Evolutionary conservation across 202 grass and related monocot species (phyloP), one percentile per base, ranked within the genome.

Genomic region (Schoenoplectus triqueter): DNA sequence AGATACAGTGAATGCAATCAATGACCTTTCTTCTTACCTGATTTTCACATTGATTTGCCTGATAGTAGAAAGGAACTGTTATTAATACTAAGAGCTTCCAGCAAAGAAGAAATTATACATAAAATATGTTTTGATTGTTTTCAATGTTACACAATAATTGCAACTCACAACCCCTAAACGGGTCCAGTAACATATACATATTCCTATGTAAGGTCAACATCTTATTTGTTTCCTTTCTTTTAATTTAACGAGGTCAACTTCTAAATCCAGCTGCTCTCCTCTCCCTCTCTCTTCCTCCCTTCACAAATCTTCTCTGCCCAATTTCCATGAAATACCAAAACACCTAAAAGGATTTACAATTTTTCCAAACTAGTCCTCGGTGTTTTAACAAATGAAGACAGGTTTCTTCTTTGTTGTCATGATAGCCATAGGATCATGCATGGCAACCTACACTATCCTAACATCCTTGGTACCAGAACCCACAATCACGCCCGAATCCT

Each of bases 371-470:
- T 61, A 44, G 13, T 48, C 40, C 10, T 82, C 2, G 7, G 64
- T 66, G 18, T 9, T 52, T 68, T 31, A 68, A 50, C 13, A 82
- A 82, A 65, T 82, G 45, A 66, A 66, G 42, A 50, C 41, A 31
- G 21, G 60, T 66, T 66, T 15, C 41, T 7, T 82, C 17, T 51
- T 82, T 50, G 45, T 82, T 7, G 10, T 54, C 22, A 41, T 81
- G 3, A 41, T 66, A 49, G 5, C 18, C 41, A 22, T 68, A 22
- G 44, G 17, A 46, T 68, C 44, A n/a, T 46, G 60, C 80, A 82
- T 82, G 17, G 60, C 63, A 66, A 82, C 80, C 5, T 82, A 82
- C 63, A 68, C 11, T 68, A 10, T 82, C n/a, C 80, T 82, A 7
- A 66, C 64, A 54, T 3, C 62, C 13, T 82, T 66, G 39, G 6